Evolutionary conservation across 192 early-diverging fungal genomes (phyloP).

Genomic region (Chytriomyces confervae): DNA sequence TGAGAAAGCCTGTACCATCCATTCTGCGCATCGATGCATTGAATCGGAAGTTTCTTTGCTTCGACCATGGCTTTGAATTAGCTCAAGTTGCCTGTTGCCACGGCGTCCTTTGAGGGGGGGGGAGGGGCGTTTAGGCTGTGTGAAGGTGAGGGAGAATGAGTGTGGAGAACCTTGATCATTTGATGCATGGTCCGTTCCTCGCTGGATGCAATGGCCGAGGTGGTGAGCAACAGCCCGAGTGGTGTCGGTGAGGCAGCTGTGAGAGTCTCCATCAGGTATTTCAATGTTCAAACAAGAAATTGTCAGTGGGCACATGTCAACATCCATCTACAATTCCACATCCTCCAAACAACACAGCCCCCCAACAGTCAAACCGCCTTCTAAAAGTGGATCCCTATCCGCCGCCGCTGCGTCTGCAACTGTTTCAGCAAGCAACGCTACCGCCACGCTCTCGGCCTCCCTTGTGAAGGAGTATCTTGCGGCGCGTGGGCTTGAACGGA

Average conservation of each 20-base stretch:
- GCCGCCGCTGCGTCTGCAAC: neutral
- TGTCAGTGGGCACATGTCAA: no score
- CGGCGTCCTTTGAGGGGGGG: slow-evolving; percentile 28
- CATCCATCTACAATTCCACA: no score
- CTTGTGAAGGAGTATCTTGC: slow-evolving; percentile 41
- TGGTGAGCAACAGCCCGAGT: neutral
- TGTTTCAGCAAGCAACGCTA: neutral
- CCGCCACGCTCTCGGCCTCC: slow-evolving; percentile 16
- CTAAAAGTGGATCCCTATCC: no score
- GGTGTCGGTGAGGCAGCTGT: neutral
- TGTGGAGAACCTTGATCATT: slow-evolving; percentile 7
- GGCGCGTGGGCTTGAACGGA: slow-evolving; percentile 33
- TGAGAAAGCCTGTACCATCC: slow-evolving; percentile 42
- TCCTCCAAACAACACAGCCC: no score
- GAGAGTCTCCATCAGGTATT: neutral
- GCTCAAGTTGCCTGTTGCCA: slow-evolving; percentile 47
- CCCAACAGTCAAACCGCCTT: no score
- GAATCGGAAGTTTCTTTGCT: slow-evolving; percentile 43
- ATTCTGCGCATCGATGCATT: slow-evolving; percentile 50
- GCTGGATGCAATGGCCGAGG: neutral
- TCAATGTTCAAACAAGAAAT: no score
- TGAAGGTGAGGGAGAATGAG: no score
- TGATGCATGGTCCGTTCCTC: slow-evolving; percentile 22
- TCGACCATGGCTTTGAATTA: slow-evolving; percentile 37
- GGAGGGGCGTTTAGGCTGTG: neutral